These are phyloP conservation scores for Corylus americana DNA, from an alignment of 306 rosid species.

Conservation along the genomic window DNA sequence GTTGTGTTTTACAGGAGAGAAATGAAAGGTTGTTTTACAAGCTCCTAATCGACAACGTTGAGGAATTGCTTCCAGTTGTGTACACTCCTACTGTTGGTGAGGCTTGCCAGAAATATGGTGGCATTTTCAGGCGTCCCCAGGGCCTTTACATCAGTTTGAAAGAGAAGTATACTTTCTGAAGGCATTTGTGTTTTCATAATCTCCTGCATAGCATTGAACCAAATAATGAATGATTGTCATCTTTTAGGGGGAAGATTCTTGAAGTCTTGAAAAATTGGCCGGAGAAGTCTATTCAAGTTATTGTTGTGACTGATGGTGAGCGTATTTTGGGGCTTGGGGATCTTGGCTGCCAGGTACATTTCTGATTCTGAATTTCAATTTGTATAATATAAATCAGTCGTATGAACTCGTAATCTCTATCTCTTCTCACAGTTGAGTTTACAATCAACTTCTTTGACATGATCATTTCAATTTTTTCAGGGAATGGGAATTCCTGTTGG, in stretches of 20 bases:
- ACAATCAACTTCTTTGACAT: conserved; percentile 8
- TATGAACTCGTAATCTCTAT: conserved; percentile 1
- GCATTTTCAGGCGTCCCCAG: conserved; percentile 90
- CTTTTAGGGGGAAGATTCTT: conserved; percentile 82
- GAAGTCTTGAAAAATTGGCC: conserved; percentile 97
- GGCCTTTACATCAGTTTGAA: conserved; percentile 92
- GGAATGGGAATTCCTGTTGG: conserved; percentile 99
- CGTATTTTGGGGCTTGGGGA: conserved; percentile 98
- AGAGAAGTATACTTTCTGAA: conserved; percentile 59
- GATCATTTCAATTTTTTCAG: conserved; percentile 36
- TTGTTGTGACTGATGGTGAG: conserved; percentile 97
- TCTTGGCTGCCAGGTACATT: conserved; percentile 90
- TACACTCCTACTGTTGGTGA: conserved; percentile 98
- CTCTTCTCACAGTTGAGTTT: conserved; percentile 20
- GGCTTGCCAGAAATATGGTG: conserved; percentile 97
- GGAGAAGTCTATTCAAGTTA: conserved; percentile 79
- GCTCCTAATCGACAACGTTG: conserved; percentile 83
- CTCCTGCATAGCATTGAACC: conserved; percentile 19
- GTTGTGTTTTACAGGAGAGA: conserved; percentile 65
- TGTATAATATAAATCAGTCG: not conserved
- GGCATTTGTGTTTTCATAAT: not conserved
- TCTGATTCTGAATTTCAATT: conserved; percentile 9
- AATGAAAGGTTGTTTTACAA: conserved; percentile 92
- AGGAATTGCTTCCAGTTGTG: conserved; percentile 91
- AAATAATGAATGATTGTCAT: conserved; percentile 30